Evolutionary conservation across 2,329 filamentous ascomycete species (phyloP).

Genomic region (Graphilbum fragrans): DNA sequence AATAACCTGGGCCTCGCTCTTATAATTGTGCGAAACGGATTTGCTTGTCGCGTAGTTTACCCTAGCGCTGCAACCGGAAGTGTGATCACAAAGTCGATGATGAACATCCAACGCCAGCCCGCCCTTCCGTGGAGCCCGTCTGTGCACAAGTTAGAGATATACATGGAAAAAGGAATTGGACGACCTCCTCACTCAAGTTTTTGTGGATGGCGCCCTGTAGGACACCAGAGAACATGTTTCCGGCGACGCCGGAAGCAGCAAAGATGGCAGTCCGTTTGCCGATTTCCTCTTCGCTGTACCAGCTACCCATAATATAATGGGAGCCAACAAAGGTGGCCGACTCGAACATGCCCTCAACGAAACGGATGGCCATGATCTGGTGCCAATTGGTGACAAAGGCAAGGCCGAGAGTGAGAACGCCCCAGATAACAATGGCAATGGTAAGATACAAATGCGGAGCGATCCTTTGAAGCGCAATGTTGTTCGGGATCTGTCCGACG

Average conservation of each 20-base stretch:
- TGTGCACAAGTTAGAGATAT: not conserved
- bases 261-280: slow-evolving; percentile 28
- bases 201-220: slow-evolving; percentile 23
- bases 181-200: slow-evolving; percentile 11
- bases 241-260: slow-evolving; percentile 20
- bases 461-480: slow-evolving; percentile 24
- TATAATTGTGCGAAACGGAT: not conserved
- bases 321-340: slow-evolving; percentile 23
- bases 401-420: slow-evolving; percentile 18
- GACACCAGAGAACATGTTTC: slow-evolving; percentile 18
- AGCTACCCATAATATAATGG: slow-evolving; percentile 22
- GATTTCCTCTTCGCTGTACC: slow-evolving; percentile 29
- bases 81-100: slow-evolving; percentile 21
- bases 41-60: not conserved
- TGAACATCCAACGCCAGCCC: slow-evolving; percentile 27
- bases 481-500: slow-evolving; percentile 27
- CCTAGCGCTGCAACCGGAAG: slow-evolving; percentile 8
- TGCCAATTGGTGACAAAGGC: slow-evolving; percentile 22
- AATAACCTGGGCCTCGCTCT: not conserved
- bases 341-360: slow-evolving; percentile 28
- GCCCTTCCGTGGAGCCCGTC: slow-evolving; percentile 18
- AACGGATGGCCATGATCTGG: slow-evolving; percentile 25
- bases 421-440: slow-evolving; percentile 19
- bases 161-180: not conserved
- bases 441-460: slow-evolving; percentile 26